Evolutionary conservation across 179 eudicot genomes (phyloP).

Genomic region (Beta macrorhiza): DNA sequence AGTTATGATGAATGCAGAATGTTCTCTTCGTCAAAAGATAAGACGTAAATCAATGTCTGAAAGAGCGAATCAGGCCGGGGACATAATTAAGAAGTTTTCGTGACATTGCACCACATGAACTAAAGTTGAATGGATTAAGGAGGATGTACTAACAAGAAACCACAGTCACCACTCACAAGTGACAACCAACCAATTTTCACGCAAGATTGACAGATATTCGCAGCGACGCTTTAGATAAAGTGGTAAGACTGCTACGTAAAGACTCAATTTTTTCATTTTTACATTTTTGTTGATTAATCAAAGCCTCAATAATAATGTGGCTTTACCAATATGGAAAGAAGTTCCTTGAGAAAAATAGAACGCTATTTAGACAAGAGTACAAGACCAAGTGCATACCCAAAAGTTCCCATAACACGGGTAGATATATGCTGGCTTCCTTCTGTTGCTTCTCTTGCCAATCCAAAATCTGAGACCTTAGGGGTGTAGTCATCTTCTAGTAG

Average conservation of each 20-base stretch:
- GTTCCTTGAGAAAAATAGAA: neutral
- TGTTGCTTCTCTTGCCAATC: conserved; percentile 94
- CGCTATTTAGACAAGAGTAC: neutral
- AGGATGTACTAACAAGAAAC: neutral
- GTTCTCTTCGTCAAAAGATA: neutral
- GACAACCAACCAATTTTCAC: neutral
- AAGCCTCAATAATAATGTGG: neutral
- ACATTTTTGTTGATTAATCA: neutral
- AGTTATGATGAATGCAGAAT: neutral
- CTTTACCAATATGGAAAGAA: neutral
- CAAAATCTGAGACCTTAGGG: conserved; percentile 96
- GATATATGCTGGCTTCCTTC: conserved; percentile 90
- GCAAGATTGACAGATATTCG: neutral
- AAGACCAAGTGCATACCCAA: conserved; percentile 58
- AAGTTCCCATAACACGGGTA: conserved; percentile 97
- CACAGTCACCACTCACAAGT: too few relatives aligned
- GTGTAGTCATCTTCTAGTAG: conserved; percentile 83
- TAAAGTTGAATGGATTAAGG: neutral
- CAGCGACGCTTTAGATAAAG: neutral
- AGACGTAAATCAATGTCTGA: neutral
- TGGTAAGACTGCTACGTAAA: neutral
- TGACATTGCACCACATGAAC: neutral
- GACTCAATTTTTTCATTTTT: neutral
- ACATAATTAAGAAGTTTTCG: neutral
- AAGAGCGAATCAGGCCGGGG: neutral